Evolutionary conservation across 23 red algal species (phyloP), one percentile per base, ranked within the genome.

Genomic region (Chondrus crispus): DNA sequence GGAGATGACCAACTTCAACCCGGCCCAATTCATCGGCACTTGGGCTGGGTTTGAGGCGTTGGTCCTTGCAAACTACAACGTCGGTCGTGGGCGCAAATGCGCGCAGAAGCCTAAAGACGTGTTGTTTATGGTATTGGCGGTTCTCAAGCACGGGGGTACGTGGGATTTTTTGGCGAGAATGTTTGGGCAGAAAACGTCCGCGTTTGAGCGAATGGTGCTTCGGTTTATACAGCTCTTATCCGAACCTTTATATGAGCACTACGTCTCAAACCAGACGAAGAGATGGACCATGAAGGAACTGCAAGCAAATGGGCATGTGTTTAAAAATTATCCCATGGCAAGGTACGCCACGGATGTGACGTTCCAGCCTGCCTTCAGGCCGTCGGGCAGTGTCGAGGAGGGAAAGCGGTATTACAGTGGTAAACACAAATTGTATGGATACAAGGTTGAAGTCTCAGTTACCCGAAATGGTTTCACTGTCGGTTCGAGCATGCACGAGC

Each of bases 101-200:
- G 32, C 24, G 7, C 30, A 60, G 29, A 62, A 38, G 3, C 53
- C 53, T 12, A 82, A 60, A 41, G 78, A 82, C 39, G 49, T 82
- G 18, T 10, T 82, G 14, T 82, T 82, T 62, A 82, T 82, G 78
- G 37, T 29, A 2, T 62, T 82, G 11, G 60, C 78, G 60, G 30
- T 24, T 33, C 26, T 60, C 2, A 60, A 62, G 47, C 22, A 82
- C 41, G 53, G 78, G 7, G 78, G 78, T 18, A 33, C 29, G 22
- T 82, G 78, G 11, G 78, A 57, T 2, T 58, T 52, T 40, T 42
- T 82, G 24, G 6, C 3, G 48, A 24, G 20, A 60, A 19, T 6
- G 29, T 52, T 62, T 3, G 20, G 8, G 41, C 8, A 2, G 60
- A 55, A 57, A 2, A 3, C 20, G 16, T 16, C 52, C 16, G 22